Evolutionary conservation across 306 rosid genomes (phyloP), one percentile per base, ranked within the genome.

Genomic region (Senna tora): DNA sequence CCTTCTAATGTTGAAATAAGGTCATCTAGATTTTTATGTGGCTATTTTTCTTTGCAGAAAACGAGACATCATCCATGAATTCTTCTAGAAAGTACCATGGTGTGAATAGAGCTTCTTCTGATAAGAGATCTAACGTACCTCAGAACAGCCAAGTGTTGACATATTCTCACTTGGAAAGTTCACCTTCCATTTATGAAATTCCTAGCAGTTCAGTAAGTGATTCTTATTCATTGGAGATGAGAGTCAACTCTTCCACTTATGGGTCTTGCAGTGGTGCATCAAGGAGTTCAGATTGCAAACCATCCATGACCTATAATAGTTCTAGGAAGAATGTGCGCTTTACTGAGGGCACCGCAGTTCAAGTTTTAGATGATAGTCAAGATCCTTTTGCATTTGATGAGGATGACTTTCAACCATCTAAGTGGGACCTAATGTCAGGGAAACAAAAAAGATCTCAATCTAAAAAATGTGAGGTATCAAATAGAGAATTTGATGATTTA

Each of bases 321-420:
- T 81, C 77, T 5, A 62, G 76, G 81, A 90, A 77, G 71, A 75
- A 86, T 82, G 83, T 61, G 53, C 84, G 70, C 61, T 15, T 74
- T 47, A 60, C 34, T 30, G 84, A 86, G 53, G 69, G 54, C 62
- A 54, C 69, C 39, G 84, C 83, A 38, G 32, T 74, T 77, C 77
- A 67, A 69, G 74, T 77, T 73, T 75, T 77, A 75, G 91, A 86
- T 73, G 92, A 87, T 60, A 79, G 77, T 60, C 85, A 75, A 67
- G 99, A 91, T 82, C 99, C 99, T 33, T 94, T 89, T 86, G 99
- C 99, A 38, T 94, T 94, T 86, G 99, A 94, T 69, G 99, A 95
- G 79, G 88, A 79, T 76, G 99, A 95, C 50, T 36, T 74, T 78
- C 79, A 63, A 76, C 99, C 91, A 74, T 89, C 99, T 54, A 88